These are phyloP conservation scores for Xerocomellus intermedius DNA, from an alignment of 768 basidiomycete species.

Conservation along the genomic window DNA sequence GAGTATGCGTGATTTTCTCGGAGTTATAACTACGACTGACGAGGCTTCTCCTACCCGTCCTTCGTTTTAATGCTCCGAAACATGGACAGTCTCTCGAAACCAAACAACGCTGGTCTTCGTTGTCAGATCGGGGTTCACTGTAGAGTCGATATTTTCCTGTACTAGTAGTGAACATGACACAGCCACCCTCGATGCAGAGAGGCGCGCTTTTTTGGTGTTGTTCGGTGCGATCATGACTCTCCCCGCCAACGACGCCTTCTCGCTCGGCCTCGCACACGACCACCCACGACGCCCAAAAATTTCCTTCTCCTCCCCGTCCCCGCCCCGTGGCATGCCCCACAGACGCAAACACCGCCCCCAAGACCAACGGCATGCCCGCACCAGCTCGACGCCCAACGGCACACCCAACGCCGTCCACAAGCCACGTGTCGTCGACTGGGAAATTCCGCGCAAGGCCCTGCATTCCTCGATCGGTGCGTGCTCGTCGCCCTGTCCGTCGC, in stretches of 20 bases:
- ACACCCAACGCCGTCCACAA: constrained; percentile 3
- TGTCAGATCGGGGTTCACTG: constrained; percentile 30
- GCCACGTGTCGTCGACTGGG: constrained; percentile 61
- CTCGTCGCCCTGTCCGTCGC: constrained; percentile 1
- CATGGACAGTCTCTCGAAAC: constrained; percentile 58
- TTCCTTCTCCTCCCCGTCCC: constrained; percentile 38
- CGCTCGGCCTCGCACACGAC: constrained; percentile 37
- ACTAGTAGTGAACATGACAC: constrained; percentile 2
- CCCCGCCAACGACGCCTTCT: constrained; percentile 37
- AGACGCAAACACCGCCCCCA: constrained; percentile 20
- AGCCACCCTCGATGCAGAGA: constrained; percentile 5
- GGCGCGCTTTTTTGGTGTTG: not conserved
- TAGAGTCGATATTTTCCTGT: constrained; percentile 29
- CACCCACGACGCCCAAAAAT: constrained; percentile 41
- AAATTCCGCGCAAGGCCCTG: constrained; percentile 83
- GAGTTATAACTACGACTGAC: constrained; percentile 87
- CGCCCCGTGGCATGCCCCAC: constrained; percentile 30
- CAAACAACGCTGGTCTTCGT: constrained; percentile 53
- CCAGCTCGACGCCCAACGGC: constrained; percentile 8
- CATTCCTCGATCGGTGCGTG: constrained; percentile 86
- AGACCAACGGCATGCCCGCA: constrained; percentile 12
- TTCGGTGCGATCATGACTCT: constrained; percentile 22
- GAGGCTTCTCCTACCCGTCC: constrained; percentile 59
- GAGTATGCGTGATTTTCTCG: constrained; percentile 35
- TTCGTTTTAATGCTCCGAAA: constrained; percentile 87